Evolutionary conservation across 345 rosid species (phyloP), one percentile per base, ranked within the genome.

Genomic region (Microcos paniculata): DNA sequence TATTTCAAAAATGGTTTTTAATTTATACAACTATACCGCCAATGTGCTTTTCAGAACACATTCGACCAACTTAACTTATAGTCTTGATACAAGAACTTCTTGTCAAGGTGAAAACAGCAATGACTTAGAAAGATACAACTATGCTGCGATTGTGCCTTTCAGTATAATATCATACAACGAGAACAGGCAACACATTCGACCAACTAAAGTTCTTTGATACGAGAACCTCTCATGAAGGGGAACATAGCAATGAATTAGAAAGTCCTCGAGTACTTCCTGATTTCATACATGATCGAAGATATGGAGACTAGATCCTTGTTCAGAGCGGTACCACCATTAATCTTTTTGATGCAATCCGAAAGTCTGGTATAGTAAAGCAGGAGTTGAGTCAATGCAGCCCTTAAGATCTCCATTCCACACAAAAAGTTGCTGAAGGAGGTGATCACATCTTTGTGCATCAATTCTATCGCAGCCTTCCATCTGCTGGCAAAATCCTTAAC

Each of bases 391-490:
- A 93, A 76, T 64, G 98, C 97, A 76, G 99, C 99, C 75, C 92
- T 88, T 85, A 96, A 73, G 75, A 96, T 96, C 82, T 96, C 97
- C 99, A 92, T 96, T 28, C 98, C 99, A 15, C 98, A 90, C 83
- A 93, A 79, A 84, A 90, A 96, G 87, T 92, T 96, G 82, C 99
- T 93, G 84, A 96, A 96, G n/a, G 97, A 93, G 9, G 99, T 96
- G 63, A 96, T 93, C 43, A 96, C 96, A 49, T 96, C 99, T 86
- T 93, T 93, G 90, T 96, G 95, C 99, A 96, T 96, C 82, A 96
- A 78, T 78, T 96, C 98, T 67, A 96, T 96, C 1, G 95, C 96
- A 14, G 94, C 88, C 78, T 91, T 93, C 99, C 98, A 96, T 70
- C 98, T 82, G 87, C 92, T 90, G 0, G 82, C 94, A 72, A 96